Evolutionary conservation across 2,329 filamentous ascomycete genomes (phyloP), one percentile per base, ranked within the genome.

Genomic region (Aureobasidium subglaciale): DNA sequence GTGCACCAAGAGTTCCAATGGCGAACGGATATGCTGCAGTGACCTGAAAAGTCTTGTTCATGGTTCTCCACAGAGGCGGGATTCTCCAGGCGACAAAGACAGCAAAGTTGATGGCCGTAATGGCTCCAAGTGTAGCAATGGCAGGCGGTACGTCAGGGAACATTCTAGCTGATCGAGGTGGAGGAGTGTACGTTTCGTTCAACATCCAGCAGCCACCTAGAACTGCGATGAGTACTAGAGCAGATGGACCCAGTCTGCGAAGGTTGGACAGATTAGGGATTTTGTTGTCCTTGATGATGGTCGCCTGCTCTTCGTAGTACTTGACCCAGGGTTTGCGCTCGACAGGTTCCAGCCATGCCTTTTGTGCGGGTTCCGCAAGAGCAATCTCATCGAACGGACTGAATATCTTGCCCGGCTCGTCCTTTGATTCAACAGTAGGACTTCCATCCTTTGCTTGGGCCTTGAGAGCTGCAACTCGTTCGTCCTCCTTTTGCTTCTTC

Each of bases 1-100:
- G 73, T 61, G 82, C 81, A 30, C 82, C 81, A 25, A 92, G 64
- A 59, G 88, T 68, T 59, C 80, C 78, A 18, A 82, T 57, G 4
- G 86, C 78, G 59, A 78, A 78, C 8, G 87, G 86, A 50, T 83
- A 83, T 6, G 82, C 85, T 6, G 85, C 77, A 8, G 84, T 73
- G 32, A 85, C 68, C 37, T 87, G 73, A 70, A 88, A 83, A 72
- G 86, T 86, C 59, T 76, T 80, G 70, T 89, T 91, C 61, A 90
- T 70, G 15, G 82, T 50, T 11, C 72, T 70, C 84, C 86, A 92
- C 27, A 83, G 63, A 1, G 82, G 81, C 43, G 86, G 85, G 10
- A 83, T 61, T 61, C 78, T 79, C 84, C 86, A 90, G 25, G 76
- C 70, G 22, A 77, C 56, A 61, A 77, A 84, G 10, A 85, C 72